Evolutionary conservation across 306 rosid genomes (phyloP), one percentile per base, ranked within the genome.

Genomic region (Albizia julibrissin): DNA sequence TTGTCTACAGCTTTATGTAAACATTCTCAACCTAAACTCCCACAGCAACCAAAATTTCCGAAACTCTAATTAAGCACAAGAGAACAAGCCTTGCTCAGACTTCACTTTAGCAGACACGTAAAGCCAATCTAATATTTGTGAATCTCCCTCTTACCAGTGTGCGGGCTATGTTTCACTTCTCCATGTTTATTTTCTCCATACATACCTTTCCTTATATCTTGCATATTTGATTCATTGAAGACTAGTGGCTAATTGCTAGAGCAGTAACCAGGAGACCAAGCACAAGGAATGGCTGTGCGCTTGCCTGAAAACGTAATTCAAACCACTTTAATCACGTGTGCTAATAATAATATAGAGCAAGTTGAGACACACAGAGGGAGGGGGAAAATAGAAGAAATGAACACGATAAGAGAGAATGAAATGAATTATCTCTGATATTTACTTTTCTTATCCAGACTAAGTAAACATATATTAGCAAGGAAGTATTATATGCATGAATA

Each of bases 261-360:
- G n/a, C n/a, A n/a, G n/a, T n/a, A n/a, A n/a, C n/a, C n/a, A n/a
- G n/a, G n/a, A n/a, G n/a, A n/a, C n/a, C n/a, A n/a, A n/a, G n/a
- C n/a, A n/a, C n/a, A n/a, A n/a, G n/a, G n/a, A n/a, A n/a, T n/a
- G n/a, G n/a, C 67, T 87, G 90, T 16, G 90, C 90, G 56, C 87
- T 84, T 33, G 90, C 90, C 90, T 87, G 86, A 8, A 76, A 81
- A 39, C 75, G 24, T 19, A 34, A 79, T 31, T 29, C 13, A 74
- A 34, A 75, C 15, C 34, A 54, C 43, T 21, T 14, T 15, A 52
- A 26, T 74, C 37, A 74, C 50, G 66, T 2, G 29, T 29, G 1
- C 29, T 29, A 29, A 29, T 29, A 29, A 29, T 29, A 29, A 29
- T 29, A 29, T 29, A 29, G 29, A 29, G 29, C 29, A 29, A 29